Conservation (phyloP, 2,329 filamentous ascomycete species). For the Sarocladiaceae sp. region DNA sequence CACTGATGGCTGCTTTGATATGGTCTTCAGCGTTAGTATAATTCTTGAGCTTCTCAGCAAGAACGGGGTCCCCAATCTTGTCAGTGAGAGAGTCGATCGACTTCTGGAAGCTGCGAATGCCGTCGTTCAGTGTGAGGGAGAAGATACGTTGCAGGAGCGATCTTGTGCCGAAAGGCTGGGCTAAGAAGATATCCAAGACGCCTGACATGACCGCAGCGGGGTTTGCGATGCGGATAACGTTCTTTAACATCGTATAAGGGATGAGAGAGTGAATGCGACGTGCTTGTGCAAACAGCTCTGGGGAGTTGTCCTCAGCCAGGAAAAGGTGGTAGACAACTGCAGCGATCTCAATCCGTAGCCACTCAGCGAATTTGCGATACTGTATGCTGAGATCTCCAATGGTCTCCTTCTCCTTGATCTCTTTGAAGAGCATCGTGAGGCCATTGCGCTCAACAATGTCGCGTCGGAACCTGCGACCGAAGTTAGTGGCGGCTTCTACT, state of each 20-base stretch:
- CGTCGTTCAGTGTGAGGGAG: slow-evolving; percentile 82
- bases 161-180: slow-evolving; percentile 85
- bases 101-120: slow-evolving; percentile 78
- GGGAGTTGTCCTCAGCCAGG: slow-evolving; percentile 95
- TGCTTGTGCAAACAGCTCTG: slow-evolving; percentile 88
- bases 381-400: slow-evolving; percentile 87
- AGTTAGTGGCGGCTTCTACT: background rate
- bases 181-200: slow-evolving; percentile 88
- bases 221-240: slow-evolving; percentile 93
- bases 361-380: slow-evolving; percentile 97
- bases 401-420: slow-evolving; percentile 83
- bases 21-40: slow-evolving; percentile 73
- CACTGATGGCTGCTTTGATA: slow-evolving; percentile 65
- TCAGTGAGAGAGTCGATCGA: slow-evolving; percentile 71
- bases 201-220: slow-evolving; percentile 96
- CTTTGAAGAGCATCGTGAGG: slow-evolving; percentile 83
- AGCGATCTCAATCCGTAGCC: slow-evolving; percentile 93
- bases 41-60: slow-evolving; percentile 73
- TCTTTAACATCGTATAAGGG: slow-evolving; percentile 89
- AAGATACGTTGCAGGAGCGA: slow-evolving; percentile 94
- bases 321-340: slow-evolving; percentile 97
- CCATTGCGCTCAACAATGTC: slow-evolving; percentile 70
- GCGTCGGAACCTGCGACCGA: slow-evolving; percentile 49
- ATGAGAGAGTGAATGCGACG: slow-evolving; percentile 93
- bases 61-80: slow-evolving; percentile 75